Evolutionary conservation across 2,329 filamentous ascomycete species (phyloP).

Genomic region (Cordyceps fumosorosea): DNA sequence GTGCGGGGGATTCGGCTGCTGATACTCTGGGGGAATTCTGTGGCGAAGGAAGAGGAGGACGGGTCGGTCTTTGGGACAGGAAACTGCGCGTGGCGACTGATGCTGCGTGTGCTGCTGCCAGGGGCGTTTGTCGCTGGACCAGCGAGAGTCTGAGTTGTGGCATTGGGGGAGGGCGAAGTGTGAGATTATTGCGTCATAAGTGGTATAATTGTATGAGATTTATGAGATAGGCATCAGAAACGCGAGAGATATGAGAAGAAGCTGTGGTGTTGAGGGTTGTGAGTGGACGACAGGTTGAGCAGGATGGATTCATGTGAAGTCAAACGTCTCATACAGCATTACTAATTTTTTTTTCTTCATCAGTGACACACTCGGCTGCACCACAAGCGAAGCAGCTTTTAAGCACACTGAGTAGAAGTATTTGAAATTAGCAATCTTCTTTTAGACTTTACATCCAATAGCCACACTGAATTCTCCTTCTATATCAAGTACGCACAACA

Average conservation of each 20-base stretch:
- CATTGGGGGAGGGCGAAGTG: not conserved
- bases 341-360: conserved; percentile 7
- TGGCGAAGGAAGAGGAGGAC: not conserved
- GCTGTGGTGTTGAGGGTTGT: not conserved
- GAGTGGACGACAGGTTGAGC: not conserved
- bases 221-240: not conserved
- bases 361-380: not conserved
- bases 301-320: not conserved
- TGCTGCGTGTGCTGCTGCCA: not conserved
- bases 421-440: too few species aligned
- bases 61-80: not conserved
- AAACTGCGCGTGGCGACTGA: not conserved
- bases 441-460: too few species aligned
- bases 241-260: not conserved
- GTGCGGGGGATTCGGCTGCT: too few species aligned
- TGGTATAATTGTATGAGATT: not conserved
- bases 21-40: not conserved
- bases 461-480: too few species aligned
- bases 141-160: not conserved
- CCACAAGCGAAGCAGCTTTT: not conserved
- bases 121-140: not conserved
- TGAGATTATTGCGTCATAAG: not conserved
- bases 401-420: too few species aligned
- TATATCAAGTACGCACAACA: too few species aligned
- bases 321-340: not conserved